Base-by-base conservation (phyloP, 2,329 filamentous ascomycete species). In the Clarireedia homoeocarpa region DNA sequence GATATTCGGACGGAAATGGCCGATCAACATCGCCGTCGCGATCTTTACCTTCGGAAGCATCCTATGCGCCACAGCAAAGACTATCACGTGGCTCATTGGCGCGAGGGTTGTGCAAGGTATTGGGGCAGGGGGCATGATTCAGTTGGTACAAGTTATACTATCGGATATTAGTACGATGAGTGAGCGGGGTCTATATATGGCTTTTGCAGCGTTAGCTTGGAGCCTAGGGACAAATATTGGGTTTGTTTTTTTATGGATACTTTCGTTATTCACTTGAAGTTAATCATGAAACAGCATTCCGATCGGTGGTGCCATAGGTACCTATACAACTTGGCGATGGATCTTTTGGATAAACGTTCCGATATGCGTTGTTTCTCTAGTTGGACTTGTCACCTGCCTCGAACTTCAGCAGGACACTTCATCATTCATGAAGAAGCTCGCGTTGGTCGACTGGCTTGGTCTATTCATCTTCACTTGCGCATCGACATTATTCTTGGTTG, bases 31-130 rank as follows among this genome's bases (percentile, higher is more conserved):
- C 20, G 51, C 47, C 4, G 38, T 52, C 15, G 48, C 48, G 20
- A 12, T 58, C 6, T 59, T 49, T 36, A 26, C 36, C 12, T 24
- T 30, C 56, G 64, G 4, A 70, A 66, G 80, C 38, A 69, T 86
- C 53, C 72, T 86, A 23, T 81, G 80, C 39, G 83, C 76, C 1
- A 63, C 84, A 26, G 73, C 80, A 6, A 74, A 75, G 54, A 82
- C 75, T 61, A 79, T 86, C 62, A 72, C 77, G 30, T 84, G 86
- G 79, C 73, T 86, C 39, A 77, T 87, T 55, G 77, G 75, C 4
- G 82, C 80, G n/a, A 73, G 84, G 64, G 78, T 80, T 0, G 73
- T 86, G 44, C 84, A 87, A 66, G 84, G 84, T 63, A 73, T 81
- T 50, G 84, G 82, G 12, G 82, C 79, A 23, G 84, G 84, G 54